Evolutionary conservation across 257 asterid genomes (phyloP), one percentile per base, ranked within the genome.

Genomic region (Fraxinus quadrangulata): DNA sequence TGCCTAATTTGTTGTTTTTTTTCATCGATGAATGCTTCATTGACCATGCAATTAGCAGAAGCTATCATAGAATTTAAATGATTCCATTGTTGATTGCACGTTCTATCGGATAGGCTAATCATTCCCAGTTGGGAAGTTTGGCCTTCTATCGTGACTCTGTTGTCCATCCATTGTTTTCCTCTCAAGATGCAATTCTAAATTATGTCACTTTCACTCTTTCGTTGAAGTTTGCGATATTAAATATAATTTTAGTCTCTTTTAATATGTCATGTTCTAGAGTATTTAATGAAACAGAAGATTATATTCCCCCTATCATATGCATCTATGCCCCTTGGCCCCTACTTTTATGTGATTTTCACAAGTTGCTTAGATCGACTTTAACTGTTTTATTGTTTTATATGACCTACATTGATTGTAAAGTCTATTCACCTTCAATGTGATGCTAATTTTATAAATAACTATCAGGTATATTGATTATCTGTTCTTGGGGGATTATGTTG

Each of bases 401-500:
- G 47, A 61, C 54, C 47, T 11, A 30, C 19, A 36, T 36, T 65
- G 68, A 71, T 73, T 63, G 39, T 77, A 30, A 24, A 31, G 21
- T 49, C 76, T 77, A 34, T 30, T 37, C 33, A 14, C 49, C 69
- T 75, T 65, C 56, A 10, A 1, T 31, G 56, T 69, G 72, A 76
- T 73, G 75, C 89, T 86, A 87, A 91, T 83, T 73, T 74, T 81
- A n/a, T 47, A 75, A 81, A 72, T 79, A 75, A 70, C 68, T 81
- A 69, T 79, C 95, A 94, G 99, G 81, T 94, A 94, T 79, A 92
- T 94, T 78, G 99, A 94, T 86, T 94, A 94, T 85, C 99, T 94
- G 80, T 94, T 94, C 89, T 84, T 94, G 92, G 99, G 99, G 82
- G 99, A 94, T 87, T 94, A 94, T 85, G 99, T 94, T 82, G 99